phyloP scores from a whole-genome alignment of 139 green algal genomes.

The Spirogloea muscicola region DNA sequence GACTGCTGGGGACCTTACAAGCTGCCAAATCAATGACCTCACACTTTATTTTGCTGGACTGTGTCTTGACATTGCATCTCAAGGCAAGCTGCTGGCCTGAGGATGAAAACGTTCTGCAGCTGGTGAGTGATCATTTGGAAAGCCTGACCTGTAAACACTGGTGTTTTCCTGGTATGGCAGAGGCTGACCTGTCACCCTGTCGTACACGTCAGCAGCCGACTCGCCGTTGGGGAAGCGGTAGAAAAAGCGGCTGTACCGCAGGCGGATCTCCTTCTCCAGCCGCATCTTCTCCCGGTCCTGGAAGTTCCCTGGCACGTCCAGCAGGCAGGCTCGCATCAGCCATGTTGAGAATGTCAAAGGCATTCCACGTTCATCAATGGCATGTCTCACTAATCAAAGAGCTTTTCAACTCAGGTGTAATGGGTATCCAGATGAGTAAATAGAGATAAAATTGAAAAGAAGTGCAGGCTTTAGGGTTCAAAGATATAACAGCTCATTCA shows the following conservation, averaged over 20 bases:
- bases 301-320: constrained; percentile 47
- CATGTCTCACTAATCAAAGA: too few species aligned
- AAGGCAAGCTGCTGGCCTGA: background rate
- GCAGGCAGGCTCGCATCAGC: too few species aligned
- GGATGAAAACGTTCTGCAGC: too few species aligned
- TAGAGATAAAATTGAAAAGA: too few species aligned
- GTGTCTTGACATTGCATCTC: background rate
- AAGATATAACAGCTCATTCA: too few species aligned
- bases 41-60: background rate
- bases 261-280: constrained; percentile 40
- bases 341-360: too few species aligned
- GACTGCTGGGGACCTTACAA: background rate
- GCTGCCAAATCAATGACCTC: background rate
- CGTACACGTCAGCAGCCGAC: constrained; percentile 51
- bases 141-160: too few species aligned
- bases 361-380: too few species aligned
- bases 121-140: too few species aligned
- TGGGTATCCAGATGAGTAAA: too few species aligned
- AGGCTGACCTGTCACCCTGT: constrained; percentile 44
- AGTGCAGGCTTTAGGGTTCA: too few species aligned
- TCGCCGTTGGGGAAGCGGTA: constrained; percentile 57
- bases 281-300: constrained; percentile 42
- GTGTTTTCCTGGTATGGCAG: background rate
- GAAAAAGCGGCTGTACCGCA: constrained; percentile 50
- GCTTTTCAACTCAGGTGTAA: too few species aligned